Evolutionary conservation across 805 yeast species (phyloP).

Genomic region (Jamesozyma spencerorum): DNA sequence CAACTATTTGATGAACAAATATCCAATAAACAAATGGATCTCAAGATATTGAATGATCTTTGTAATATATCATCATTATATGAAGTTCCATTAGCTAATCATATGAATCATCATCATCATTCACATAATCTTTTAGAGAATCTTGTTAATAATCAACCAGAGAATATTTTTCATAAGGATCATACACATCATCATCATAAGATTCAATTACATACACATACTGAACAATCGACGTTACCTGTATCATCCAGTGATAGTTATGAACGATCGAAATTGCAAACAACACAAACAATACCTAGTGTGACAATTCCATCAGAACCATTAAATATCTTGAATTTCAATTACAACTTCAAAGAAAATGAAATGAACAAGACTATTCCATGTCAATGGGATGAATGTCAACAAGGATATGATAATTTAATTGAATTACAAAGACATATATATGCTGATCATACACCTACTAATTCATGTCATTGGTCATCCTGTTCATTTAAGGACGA

Average conservation of each 20-base stretch:
- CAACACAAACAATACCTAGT: too few relatives aligned
- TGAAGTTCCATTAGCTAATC: slow-evolving; percentile 28
- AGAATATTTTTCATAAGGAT: slow-evolving; percentile 1
- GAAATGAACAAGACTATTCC: slow-evolving; percentile 20
- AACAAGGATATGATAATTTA: slow-evolving; percentile 28
- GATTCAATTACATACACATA: slow-evolving; percentile 31
- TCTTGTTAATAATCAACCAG: slow-evolving; percentile 3
- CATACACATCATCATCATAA: slow-evolving; percentile 32
- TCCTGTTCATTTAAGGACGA: slow-evolving; percentile 53
- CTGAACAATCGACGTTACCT: neutral
- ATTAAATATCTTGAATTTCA: slow-evolving; percentile 31
- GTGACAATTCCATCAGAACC: neutral
- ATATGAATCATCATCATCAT: slow-evolving; percentile 22
- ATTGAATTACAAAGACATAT: slow-evolving; percentile 44
- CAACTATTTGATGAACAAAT: slow-evolving; percentile 28
- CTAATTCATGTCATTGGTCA: slow-evolving; percentile 57
- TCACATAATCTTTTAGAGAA: slow-evolving; percentile 10
- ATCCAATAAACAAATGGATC: slow-evolving; percentile 20
- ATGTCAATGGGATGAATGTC: slow-evolving; percentile 69
- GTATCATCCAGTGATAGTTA: neutral
- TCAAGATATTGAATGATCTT: slow-evolving; percentile 26
- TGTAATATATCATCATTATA: slow-evolving; percentile 28
- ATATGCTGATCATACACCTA: slow-evolving; percentile 35
- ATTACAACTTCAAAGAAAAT: slow-evolving; percentile 33
- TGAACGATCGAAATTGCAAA: slow-evolving; percentile 7